phyloP scores from a whole-genome alignment of 768 basidiomycete species.

The Mrakia frigida region DNA sequence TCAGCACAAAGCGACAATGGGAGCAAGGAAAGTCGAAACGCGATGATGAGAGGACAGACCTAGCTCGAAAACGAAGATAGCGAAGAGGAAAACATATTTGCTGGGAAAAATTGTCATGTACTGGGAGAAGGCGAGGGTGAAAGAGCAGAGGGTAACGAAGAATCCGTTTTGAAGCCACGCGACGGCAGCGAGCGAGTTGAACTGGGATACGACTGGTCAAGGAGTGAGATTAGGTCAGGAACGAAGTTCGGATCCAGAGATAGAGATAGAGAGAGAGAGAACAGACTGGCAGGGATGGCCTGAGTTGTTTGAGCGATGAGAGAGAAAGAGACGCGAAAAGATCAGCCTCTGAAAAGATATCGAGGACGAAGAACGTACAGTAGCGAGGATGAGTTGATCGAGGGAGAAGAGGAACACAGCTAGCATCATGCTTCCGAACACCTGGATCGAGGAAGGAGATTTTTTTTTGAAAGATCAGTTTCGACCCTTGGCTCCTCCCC shows the following conservation, averaged over 20 bases:
- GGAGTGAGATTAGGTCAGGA: not conserved
- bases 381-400: constrained; percentile 38
- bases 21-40: too few relatives aligned
- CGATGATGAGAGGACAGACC: constrained; percentile 20
- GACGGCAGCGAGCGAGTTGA: constrained; percentile 41
- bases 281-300: constrained; percentile 8
- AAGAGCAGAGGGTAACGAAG: constrained; percentile 37
- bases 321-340: constrained; percentile 36
- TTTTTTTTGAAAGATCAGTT: not conserved
- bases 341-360: constrained; percentile 1
- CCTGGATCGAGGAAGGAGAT: not conserved
- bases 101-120: constrained; percentile 25
- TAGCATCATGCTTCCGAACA: constrained; percentile 36
- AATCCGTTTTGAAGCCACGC: constrained; percentile 38
- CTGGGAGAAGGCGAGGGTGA: constrained; percentile 34
- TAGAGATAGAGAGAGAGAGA: not conserved
- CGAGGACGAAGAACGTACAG: not conserved
- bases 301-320: constrained; percentile 42
- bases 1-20: not conserved
- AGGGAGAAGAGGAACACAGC: constrained; percentile 41
- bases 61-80: constrained; percentile 45
- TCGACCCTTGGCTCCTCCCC: not conserved
- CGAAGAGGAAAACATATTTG: constrained; percentile 42
- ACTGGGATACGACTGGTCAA: constrained; percentile 41
- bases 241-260: not conserved